Conservation (phyloP, 805 yeast species). For the Yamadazyma kitorensis region DNA sequence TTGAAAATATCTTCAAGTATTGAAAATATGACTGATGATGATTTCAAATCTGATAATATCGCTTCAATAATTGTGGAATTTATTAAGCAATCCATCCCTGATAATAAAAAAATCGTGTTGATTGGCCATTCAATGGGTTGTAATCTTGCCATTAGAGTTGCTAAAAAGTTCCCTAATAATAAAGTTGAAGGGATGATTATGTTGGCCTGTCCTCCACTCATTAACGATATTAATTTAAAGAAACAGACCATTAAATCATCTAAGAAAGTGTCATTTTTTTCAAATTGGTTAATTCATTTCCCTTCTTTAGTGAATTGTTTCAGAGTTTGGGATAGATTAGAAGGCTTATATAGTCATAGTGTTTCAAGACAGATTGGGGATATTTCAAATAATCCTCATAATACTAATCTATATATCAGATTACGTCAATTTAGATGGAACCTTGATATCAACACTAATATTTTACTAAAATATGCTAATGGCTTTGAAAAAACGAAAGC, state of each 20-base stretch:
- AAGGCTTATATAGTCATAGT: conserved; percentile 59
- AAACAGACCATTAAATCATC: not conserved
- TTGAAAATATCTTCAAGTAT: conserved; percentile 27
- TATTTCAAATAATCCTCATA: conserved; percentile 4
- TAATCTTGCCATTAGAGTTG: conserved; percentile 48
- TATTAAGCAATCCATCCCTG: conserved; percentile 36
- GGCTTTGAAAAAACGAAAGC: conserved; percentile 47
- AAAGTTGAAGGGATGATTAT: conserved; percentile 48
- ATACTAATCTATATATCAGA: conserved; percentile 33
- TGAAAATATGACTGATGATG: conserved; percentile 33
- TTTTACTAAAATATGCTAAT: conserved; percentile 51
- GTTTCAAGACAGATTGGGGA: conserved; percentile 54
- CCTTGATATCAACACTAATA: conserved; percentile 53
- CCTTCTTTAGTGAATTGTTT: conserved; percentile 53
- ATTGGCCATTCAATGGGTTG: conserved; percentile 80
- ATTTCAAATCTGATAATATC: conserved; percentile 41
- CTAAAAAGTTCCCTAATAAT: conserved; percentile 28
- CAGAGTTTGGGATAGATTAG: conserved; percentile 57
- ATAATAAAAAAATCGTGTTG: conserved; percentile 41
- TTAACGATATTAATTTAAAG: conserved; percentile 15
- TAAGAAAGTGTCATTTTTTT: conserved; percentile 12
- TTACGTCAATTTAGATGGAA: conserved; percentile 69
- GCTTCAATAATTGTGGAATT: conserved; percentile 38
- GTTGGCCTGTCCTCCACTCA: conserved; percentile 47
- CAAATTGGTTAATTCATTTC: conserved; percentile 29